These are phyloP conservation scores for Daedaleopsis nitida DNA, from an alignment of 768 basidiomycete genomes.

Conservation along the genomic window DNA sequence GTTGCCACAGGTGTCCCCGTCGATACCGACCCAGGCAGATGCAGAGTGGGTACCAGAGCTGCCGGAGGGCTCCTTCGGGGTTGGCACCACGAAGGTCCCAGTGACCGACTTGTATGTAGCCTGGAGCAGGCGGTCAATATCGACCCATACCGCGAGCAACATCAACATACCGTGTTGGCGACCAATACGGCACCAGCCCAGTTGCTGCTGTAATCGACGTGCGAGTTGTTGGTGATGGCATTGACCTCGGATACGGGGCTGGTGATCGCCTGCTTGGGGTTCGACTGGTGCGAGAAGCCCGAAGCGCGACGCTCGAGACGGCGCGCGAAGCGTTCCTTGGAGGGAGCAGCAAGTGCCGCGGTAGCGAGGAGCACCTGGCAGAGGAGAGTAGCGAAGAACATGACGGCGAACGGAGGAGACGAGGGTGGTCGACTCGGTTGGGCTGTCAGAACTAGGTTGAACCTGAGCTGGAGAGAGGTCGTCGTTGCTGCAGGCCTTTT, in stretches of 20 bases:
- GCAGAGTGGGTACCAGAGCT: conserved; percentile 30
- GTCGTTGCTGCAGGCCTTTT: background rate
- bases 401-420: conserved; percentile 2
- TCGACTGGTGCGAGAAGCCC: conserved; percentile 11
- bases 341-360: conserved; percentile 21
- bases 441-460: background rate
- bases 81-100: conserved; percentile 38
- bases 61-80: conserved; percentile 30
- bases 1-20: conserved; percentile 37
- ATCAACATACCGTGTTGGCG: conserved; percentile 22
- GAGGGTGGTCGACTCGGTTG: background rate
- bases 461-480: background rate
- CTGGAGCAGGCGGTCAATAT: conserved; percentile 9
- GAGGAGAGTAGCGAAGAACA: conserved; percentile 24
- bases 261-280: background rate
- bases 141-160: background rate
- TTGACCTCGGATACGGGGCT: background rate
- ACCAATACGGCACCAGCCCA: conserved; percentile 39
- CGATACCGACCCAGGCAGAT: conserved; percentile 41
- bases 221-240: conserved; percentile 23
- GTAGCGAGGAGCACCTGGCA: conserved; percentile 23
- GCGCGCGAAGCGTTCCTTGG: conserved; percentile 14
- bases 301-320: conserved; percentile 23
- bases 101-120: conserved; percentile 38
- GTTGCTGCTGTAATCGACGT: conserved; percentile 36